Conservation (phyloP, 257 asterid genomes). For the Paraleonurus japonicus region DNA sequence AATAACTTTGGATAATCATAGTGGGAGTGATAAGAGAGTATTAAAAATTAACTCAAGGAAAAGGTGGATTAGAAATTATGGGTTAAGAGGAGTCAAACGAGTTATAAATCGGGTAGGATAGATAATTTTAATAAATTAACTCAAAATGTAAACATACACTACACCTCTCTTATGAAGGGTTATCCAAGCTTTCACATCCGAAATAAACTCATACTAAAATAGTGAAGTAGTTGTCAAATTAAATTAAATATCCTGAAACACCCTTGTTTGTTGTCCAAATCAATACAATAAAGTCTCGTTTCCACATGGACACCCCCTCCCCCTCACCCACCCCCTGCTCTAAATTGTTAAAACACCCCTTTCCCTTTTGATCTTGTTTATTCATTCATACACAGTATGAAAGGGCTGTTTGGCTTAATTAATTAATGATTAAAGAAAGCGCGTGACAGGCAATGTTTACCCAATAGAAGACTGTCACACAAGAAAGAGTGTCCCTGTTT, state of each 20-base stretch:
- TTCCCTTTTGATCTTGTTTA: not conserved
- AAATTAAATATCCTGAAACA: slow-evolving; percentile 29
- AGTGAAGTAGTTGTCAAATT: slow-evolving; percentile 18
- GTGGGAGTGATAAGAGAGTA: too few species aligned
- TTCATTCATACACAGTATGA: not conserved
- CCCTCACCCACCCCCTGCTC: not conserved
- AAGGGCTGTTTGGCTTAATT: not conserved
- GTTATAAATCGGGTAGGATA: too few species aligned
- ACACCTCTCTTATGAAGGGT: too few species aligned
- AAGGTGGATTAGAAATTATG: too few species aligned
- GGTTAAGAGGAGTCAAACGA: too few species aligned
- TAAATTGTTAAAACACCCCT: slow-evolving; percentile 6
- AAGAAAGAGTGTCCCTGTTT: slow-evolving; percentile 14
- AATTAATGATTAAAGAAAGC: not conserved
- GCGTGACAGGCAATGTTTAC: slow-evolving; percentile 36
- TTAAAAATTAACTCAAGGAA: too few species aligned
- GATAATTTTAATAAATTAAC: too few species aligned
- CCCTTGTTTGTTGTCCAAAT: slow-evolving; percentile 37
- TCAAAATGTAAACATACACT: too few species aligned
- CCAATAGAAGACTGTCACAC: slow-evolving; percentile 33
- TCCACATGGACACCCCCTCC: not conserved
- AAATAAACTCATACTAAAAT: slow-evolving; percentile 7
- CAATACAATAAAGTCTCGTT: not conserved
- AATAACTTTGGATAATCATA: too few species aligned
- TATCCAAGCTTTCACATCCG: too few species aligned